Evolutionary conservation across 1,284 basidiomycete species (phyloP).

Genomic region (Tylopilus sp.): DNA sequence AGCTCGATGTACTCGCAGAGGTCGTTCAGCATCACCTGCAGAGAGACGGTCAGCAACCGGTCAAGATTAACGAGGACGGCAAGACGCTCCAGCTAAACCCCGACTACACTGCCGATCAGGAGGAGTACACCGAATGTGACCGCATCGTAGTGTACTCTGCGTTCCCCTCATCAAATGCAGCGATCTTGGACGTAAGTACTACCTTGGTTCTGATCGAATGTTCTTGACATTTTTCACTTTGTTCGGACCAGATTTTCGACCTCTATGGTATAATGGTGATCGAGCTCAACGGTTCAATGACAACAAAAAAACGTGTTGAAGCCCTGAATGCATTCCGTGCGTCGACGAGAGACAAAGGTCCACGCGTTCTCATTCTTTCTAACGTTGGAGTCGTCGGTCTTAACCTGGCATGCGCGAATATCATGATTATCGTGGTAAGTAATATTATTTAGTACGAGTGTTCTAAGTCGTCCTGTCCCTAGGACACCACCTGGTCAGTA

Average conservation of each 20-base stretch:
- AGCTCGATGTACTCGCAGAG: not conserved
- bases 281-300: too few relatives aligned
- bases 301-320: not conserved
- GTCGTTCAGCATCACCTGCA: not conserved
- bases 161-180: not conserved
- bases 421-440: slow-evolving; percentile 21
- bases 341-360: not conserved
- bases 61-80: not conserved
- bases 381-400: slow-evolving; percentile 15
- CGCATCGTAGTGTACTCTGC: not conserved
- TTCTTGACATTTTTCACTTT: not conserved
- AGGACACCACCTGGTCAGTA: slow-evolving; percentile 15
- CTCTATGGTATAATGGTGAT: not conserved
- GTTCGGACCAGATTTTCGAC: not conserved
- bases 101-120: not conserved
- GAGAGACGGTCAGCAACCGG: accelerated
- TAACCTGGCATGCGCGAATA: slow-evolving; percentile 22
- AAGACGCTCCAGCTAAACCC: not conserved
- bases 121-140: not conserved
- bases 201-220: not conserved
- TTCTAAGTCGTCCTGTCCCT: not conserved
- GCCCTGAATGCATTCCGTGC: not conserved
- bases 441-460: not conserved
- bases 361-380: slow-evolving; percentile 20
- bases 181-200: not conserved